Conservation (phyloP, 257 asterid species). For the Cynanchum wilfordii region DNA sequence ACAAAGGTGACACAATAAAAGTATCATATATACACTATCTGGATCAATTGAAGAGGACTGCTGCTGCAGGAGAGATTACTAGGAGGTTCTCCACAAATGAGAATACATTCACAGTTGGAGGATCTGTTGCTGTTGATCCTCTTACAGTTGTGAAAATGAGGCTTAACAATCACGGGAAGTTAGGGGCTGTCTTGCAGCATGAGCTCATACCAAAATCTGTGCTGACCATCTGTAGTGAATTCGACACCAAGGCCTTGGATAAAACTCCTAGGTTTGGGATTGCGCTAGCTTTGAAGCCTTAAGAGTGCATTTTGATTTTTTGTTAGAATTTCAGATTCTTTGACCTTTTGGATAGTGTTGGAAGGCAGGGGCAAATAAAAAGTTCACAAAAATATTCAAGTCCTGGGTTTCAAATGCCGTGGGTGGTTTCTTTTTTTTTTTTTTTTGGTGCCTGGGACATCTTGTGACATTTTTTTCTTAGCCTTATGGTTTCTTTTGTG, state of each 20-base stretch:
- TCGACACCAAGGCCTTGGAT: constrained; percentile 79
- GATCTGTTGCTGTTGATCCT: constrained; percentile 56
- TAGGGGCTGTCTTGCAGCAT: constrained; percentile 68
- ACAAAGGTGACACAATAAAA: constrained; percentile 70
- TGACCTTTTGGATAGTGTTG: constrained; percentile 22
- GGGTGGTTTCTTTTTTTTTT: constrained; percentile 21
- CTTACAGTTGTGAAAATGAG: constrained; percentile 54
- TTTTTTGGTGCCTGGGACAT: constrained; percentile 18
- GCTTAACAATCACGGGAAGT: constrained; percentile 71
- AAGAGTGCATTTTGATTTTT: constrained; percentile 7
- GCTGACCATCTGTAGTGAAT: constrained; percentile 65
- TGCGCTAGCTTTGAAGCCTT: constrained; percentile 64
- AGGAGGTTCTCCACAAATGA: constrained; percentile 70
- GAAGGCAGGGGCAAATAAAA: constrained; percentile 33
- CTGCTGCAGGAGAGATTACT: constrained; percentile 63
- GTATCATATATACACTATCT: constrained; percentile 58
- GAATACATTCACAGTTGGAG: constrained; percentile 78
- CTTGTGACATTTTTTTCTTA: constrained; percentile 7
- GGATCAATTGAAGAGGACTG: constrained; percentile 47
- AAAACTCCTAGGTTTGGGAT: constrained; percentile 68
- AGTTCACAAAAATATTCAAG: constrained; percentile 25
- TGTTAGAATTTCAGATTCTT: constrained; percentile 15
- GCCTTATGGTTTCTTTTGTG: not conserved
- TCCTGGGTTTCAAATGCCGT: constrained; percentile 18
- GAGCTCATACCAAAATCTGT: constrained; percentile 57